Conservation (phyloP, 2,329 filamentous ascomycete species). For the Tolypocladium pustulatum region DNA sequence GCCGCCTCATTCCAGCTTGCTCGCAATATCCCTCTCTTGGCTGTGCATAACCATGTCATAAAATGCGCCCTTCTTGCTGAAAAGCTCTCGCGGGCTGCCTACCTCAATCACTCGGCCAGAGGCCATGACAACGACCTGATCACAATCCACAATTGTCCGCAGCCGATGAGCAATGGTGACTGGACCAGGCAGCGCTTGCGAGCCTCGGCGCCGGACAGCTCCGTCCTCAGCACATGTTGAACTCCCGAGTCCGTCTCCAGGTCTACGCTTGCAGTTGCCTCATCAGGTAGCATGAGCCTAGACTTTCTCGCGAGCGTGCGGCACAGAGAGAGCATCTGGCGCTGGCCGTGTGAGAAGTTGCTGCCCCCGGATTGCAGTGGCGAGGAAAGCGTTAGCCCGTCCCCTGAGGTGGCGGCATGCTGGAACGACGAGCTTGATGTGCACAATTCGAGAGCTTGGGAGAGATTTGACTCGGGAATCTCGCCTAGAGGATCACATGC, state of each 20-base stretch:
- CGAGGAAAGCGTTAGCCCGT: neutral
- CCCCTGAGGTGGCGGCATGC: neutral
- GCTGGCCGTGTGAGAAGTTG: neutral
- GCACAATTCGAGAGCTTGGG: neutral
- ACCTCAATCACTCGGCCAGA: neutral
- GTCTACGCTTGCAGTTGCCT: neutral
- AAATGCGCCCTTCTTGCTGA: neutral
- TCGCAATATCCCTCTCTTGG: neutral
- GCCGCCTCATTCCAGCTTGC: neutral
- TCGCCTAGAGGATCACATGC: neutral
- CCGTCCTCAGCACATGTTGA: neutral
- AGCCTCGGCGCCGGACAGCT: neutral
- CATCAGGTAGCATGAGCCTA: neutral
- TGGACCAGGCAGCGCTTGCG: neutral
- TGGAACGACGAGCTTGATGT: neutral
- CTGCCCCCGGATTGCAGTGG: neutral
- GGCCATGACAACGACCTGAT: neutral
- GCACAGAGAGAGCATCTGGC: neutral
- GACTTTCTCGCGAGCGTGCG: neutral
- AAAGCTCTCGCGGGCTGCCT: neutral
- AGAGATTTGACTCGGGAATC: neutral
- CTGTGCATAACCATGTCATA: neutral
- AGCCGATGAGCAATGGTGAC: neutral
- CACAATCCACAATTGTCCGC: neutral
- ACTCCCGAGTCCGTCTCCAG: neutral